Evolutionary conservation across 2,329 filamentous ascomycete genomes (phyloP).

Genomic region (Stenocarpella maydis): DNA sequence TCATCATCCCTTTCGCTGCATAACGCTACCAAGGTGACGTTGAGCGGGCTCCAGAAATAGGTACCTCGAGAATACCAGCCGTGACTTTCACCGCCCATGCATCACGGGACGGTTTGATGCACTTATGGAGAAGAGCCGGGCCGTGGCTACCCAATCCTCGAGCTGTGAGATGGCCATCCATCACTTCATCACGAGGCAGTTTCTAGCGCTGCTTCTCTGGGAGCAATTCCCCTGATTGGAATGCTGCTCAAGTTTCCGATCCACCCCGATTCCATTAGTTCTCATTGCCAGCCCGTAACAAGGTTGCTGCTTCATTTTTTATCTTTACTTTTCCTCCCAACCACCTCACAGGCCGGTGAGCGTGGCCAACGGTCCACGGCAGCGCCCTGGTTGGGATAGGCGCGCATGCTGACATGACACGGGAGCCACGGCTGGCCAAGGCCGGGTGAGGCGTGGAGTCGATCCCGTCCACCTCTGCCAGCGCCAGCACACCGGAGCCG

Average conservation of each 20-base stretch:
- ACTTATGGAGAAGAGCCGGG: slow-evolving; percentile 29
- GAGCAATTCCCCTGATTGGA: slow-evolving; percentile 18
- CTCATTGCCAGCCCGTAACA: slow-evolving; percentile 8
- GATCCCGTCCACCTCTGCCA: slow-evolving; percentile 15
- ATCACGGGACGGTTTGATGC: slow-evolving; percentile 30
- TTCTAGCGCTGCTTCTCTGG: slow-evolving; percentile 27
- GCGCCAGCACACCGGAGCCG: slow-evolving; percentile 27
- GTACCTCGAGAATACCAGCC: slow-evolving; percentile 34
- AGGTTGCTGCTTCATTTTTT: slow-evolving; percentile 20
- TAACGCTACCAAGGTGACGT: slow-evolving; percentile 32
- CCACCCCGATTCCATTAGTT: slow-evolving; percentile 22
- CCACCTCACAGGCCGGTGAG: slow-evolving; percentile 18
- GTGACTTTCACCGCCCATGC: slow-evolving; percentile 26
- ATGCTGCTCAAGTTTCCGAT: slow-evolving; percentile 21
- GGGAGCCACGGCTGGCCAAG: slow-evolving; percentile 18
- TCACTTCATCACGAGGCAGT: slow-evolving; percentile 22
- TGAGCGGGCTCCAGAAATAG: slow-evolving; percentile 14
- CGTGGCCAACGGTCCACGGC: slow-evolving; percentile 26
- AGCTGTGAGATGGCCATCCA: slow-evolving; percentile 22
- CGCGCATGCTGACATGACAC: slow-evolving; percentile 27
- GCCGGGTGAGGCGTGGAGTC: slow-evolving; percentile 27
- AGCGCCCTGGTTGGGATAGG: slow-evolving; percentile 6
- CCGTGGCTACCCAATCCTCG: slow-evolving; percentile 28
- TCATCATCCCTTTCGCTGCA: slow-evolving; percentile 33
- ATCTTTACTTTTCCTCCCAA: slow-evolving; percentile 12